phyloP scores from a whole-genome alignment of 768 basidiomycete species.

The Bullera alba region DNA sequence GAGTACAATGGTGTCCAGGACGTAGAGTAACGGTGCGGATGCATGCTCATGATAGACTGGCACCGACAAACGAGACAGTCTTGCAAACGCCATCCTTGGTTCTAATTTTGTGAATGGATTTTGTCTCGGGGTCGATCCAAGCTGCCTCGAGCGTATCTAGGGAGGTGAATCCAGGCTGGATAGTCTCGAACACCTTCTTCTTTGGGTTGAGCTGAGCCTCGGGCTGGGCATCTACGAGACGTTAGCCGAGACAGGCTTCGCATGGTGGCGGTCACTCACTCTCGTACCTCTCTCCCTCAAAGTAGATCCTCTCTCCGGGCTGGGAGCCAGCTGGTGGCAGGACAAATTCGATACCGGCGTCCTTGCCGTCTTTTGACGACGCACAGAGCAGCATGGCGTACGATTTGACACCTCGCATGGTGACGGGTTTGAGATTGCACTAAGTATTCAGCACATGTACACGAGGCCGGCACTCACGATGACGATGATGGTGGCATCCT shows the following conservation, averaged over 20 bases:
- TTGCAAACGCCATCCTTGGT: slow-evolving; percentile 73
- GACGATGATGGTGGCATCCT: slow-evolving; percentile 69
- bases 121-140: slow-evolving; percentile 80
- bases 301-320: slow-evolving; percentile 90
- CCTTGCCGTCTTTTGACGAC: slow-evolving; percentile 61
- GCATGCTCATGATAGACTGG: slow-evolving; percentile 68
- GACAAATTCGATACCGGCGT: slow-evolving; percentile 81
- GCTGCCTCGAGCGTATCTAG: slow-evolving; percentile 80
- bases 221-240: slow-evolving; percentile 55
- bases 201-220: slow-evolving; percentile 89
- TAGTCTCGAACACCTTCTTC: slow-evolving; percentile 96
- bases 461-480: slow-evolving; percentile 53
- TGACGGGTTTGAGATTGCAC: slow-evolving; percentile 77
- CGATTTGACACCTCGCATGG: slow-evolving; percentile 95
- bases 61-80: slow-evolving; percentile 75
- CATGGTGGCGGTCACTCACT: slow-evolving; percentile 49
- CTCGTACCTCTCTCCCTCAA: slow-evolving; percentile 83
- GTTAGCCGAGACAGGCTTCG: background rate
- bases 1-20: slow-evolving; percentile 87
- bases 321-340: slow-evolving; percentile 76
- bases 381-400: slow-evolving; percentile 97
- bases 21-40: slow-evolving; percentile 48
- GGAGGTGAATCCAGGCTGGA: slow-evolving; percentile 91
- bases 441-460: slow-evolving; percentile 2
- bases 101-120: slow-evolving; percentile 72